Evolutionary conservation across 768 basidiomycete species (phyloP).

Genomic region (Xerocomus brunneocitrinus): DNA sequence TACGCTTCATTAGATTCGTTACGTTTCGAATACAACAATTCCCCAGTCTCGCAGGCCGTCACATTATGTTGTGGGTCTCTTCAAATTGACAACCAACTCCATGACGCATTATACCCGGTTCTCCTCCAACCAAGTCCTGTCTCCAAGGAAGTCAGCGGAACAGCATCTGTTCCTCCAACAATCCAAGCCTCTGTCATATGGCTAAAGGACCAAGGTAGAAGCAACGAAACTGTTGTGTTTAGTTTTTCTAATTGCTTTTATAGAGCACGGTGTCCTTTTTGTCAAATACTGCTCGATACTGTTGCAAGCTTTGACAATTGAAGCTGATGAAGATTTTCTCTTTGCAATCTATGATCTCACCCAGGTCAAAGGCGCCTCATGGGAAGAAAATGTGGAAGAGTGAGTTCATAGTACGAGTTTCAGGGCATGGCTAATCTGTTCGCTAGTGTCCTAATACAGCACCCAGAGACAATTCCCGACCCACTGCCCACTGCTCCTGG

Average conservation of each 20-base stretch:
- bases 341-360: constrained; percentile 90
- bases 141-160: constrained; percentile 64
- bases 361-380: constrained; percentile 86
- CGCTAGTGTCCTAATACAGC: constrained; percentile 64
- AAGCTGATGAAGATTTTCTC: constrained; percentile 95
- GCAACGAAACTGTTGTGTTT: background rate
- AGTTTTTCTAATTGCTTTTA: background rate
- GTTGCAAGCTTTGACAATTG: constrained; percentile 89
- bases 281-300: constrained; percentile 95
- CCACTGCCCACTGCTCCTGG: constrained; percentile 63
- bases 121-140: constrained; percentile 92
- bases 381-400: constrained; percentile 79
- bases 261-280: constrained; percentile 98
- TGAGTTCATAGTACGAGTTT: constrained; percentile 34
- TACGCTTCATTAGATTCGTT: constrained; percentile 78
- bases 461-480: constrained; percentile 65
- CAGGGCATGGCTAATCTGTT: constrained; percentile 6
- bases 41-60: constrained; percentile 71
- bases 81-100: constrained; percentile 96
- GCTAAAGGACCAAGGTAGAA: constrained; percentile 85
- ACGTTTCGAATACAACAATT: constrained; percentile 82
- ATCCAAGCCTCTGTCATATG: constrained; percentile 85
- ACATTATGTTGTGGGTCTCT: constrained; percentile 80
- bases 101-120: constrained; percentile 93
- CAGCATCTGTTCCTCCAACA: constrained; percentile 75